Conservation (phyloP, 371 early-diverging fungal genomes). For the Encephalitozoon hellem region DNA sequence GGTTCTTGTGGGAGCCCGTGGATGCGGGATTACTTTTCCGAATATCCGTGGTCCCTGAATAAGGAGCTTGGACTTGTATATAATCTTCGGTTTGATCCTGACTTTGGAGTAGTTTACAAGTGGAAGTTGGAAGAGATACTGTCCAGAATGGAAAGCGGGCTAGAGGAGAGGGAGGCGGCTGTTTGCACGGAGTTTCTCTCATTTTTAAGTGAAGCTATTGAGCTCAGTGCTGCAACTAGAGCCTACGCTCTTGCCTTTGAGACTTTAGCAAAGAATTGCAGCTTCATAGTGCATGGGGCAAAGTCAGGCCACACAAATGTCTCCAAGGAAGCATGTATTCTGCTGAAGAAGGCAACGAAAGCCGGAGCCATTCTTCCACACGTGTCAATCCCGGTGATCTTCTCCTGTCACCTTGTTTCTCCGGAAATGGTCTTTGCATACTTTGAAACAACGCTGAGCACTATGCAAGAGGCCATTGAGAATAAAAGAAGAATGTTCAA, state of each 20-base stretch:
- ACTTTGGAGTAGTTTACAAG: constrained; percentile 2
- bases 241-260: neutral
- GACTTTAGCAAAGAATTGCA: neutral
- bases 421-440: neutral
- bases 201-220: neutral
- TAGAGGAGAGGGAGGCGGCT: neutral
- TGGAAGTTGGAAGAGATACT: constrained; percentile 25
- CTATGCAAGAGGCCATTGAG: neutral
- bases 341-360: neutral
- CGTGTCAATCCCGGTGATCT: neutral
- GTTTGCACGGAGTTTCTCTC: neutral
- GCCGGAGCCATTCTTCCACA: neutral
- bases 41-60: neutral
- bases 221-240: neutral
- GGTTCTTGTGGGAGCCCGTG: constrained; percentile 4
- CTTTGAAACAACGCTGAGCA: neutral
- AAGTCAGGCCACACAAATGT: neutral
- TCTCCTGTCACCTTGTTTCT: neutral
- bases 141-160: neutral
- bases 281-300: neutral
- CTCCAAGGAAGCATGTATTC: neutral
- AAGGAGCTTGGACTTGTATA: constrained; percentile 29
- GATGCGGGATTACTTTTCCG: neutral
- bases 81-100: constrained; percentile 12
- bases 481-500: neutral